These are phyloP conservation scores for Colletotrichum coccodes DNA, from an alignment of 2,329 filamentous ascomycete species.

Conservation along the genomic window DNA sequence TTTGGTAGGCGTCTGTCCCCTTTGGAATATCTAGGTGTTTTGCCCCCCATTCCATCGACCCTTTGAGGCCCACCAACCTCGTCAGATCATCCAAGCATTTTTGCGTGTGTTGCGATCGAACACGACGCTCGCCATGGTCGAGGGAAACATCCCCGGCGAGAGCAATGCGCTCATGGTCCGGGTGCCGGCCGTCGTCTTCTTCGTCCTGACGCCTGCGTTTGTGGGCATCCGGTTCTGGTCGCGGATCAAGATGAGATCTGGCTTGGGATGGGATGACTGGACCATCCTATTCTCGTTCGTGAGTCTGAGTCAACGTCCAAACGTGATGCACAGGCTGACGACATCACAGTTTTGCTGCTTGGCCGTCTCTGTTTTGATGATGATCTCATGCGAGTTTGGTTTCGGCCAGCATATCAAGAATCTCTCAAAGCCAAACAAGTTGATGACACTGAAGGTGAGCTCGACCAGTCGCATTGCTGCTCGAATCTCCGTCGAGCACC, in stretches of 20 bases:
- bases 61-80: background rate
- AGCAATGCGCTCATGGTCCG: constrained; percentile 51
- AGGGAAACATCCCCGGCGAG: constrained; percentile 42
- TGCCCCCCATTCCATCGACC: background rate
- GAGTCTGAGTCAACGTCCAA: constrained; percentile 7
- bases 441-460: constrained; percentile 49
- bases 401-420: constrained; percentile 53
- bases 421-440: constrained; percentile 44
- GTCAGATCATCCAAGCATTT: background rate
- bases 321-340: background rate
- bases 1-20: background rate
- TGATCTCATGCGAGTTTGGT: constrained; percentile 51
- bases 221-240: constrained; percentile 51
- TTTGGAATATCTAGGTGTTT: background rate
- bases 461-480: fast-evolving
- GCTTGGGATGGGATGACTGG: constrained; percentile 53
- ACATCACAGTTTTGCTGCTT: constrained; percentile 46
- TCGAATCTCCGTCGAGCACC: too few relatives aligned
- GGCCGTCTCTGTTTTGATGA: constrained; percentile 49
- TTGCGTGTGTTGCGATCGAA: background rate
- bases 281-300: constrained; percentile 55
- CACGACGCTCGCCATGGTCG: constrained; percentile 35
- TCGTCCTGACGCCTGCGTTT: constrained; percentile 52
- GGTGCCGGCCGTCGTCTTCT: constrained; percentile 53
- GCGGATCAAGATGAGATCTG: constrained; percentile 47